Percentiles rank a stretch among this genome's conserved stretches.
Conservation (phyloP, 139 green algal genomes). For the Pleodorina starrii region DNA sequence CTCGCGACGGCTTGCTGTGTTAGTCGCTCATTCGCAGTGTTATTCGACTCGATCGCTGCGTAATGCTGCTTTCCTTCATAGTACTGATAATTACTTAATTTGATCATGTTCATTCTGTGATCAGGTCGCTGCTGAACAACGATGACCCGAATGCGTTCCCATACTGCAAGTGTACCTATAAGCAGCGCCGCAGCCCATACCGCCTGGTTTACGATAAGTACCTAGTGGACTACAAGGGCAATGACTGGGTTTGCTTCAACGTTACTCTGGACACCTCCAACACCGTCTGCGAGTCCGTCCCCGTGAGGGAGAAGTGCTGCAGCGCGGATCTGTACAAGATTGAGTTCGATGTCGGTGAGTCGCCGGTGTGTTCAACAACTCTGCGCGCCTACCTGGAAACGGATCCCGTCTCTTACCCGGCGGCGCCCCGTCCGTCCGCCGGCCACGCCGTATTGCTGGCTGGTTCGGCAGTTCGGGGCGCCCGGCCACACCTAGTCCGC, state of each 20-base stretch:
- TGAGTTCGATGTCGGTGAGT: conserved; percentile 34
- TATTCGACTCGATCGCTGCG: too few species aligned
- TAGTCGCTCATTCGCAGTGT: too few species aligned
- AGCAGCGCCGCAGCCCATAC: background rate
- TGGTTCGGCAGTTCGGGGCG: too few species aligned
- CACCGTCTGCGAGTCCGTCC: background rate
- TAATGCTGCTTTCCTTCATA: too few species aligned
- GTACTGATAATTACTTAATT: background rate
- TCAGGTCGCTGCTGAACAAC: conserved; percentile 13
- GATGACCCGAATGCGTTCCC: conserved; percentile 19
- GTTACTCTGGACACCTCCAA: background rate
- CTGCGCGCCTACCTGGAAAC: too few species aligned
- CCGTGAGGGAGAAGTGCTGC: background rate
- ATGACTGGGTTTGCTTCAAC: conserved; percentile 26
- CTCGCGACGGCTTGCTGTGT: background rate
- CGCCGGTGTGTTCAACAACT: too few species aligned
- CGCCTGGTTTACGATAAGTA: background rate
- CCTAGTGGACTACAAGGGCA: background rate
- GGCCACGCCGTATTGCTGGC: too few species aligned
- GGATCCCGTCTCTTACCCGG: too few species aligned
- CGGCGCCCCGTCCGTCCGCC: too few species aligned
- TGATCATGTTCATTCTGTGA: background rate
- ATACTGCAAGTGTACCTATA: conserved; percentile 6
- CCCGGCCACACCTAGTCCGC: too few species aligned
- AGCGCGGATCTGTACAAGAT: conserved; percentile 20